Evolutionary conservation across 352 stramenopile species (phyloP).

Genomic region (Phytophthora tubulina): DNA sequence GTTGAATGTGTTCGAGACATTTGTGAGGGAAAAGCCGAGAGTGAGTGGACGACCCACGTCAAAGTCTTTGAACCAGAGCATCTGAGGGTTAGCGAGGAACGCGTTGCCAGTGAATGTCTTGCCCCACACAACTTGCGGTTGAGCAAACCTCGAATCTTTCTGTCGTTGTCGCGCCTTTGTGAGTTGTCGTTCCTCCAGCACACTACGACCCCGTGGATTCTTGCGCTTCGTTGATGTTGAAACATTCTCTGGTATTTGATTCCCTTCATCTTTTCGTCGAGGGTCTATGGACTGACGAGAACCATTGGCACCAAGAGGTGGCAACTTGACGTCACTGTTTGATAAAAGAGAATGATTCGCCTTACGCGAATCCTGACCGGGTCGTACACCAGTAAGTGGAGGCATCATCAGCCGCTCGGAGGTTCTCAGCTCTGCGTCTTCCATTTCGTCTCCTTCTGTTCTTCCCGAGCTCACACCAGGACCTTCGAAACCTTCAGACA

Average conservation of each 20-base stretch:
- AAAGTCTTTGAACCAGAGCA: conserved; percentile 93
- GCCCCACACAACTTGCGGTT: conserved; percentile 82
- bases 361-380: conserved; percentile 41
- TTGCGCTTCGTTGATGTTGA: conserved; percentile 11
- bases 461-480: conserved; percentile 5
- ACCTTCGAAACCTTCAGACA: conserved; percentile 1
- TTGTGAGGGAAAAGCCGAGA: conserved; percentile 86
- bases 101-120: conserved; percentile 82
- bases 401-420: conserved; percentile 25
- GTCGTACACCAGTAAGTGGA: conserved; percentile 23
- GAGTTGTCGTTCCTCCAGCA: conserved; percentile 73
- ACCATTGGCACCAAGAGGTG: conserved; percentile 13
- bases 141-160: conserved; percentile 67
- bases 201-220: conserved; percentile 58
- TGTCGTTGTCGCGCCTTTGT: conserved; percentile 47
- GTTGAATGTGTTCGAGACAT: conserved; percentile 94
- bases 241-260: conserved; percentile 5
- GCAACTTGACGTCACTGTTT: conserved; percentile 30
- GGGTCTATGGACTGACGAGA: not conserved
- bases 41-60: conserved; percentile 72
- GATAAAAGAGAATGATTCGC: conserved; percentile 45
- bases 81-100: conserved; percentile 82
- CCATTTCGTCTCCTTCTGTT: conserved; percentile 13
- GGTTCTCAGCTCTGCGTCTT: conserved; percentile 19
- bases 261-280: conserved; percentile 30